Conservation (phyloP, 805 yeast species). For the Kodamaea leandrae region DNA sequence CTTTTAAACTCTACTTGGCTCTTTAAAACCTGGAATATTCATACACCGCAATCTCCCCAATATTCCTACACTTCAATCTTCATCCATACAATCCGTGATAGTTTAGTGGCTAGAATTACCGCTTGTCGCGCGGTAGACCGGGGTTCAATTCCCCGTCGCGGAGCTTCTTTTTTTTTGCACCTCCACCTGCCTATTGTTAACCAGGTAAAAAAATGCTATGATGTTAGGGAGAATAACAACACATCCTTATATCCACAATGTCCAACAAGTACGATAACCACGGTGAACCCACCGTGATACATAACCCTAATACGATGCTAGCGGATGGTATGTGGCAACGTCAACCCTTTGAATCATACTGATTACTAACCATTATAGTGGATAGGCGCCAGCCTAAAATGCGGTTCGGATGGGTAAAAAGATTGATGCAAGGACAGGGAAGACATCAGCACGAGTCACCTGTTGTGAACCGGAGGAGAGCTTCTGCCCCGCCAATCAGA, state of each 20-base stretch:
- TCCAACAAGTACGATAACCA: no score
- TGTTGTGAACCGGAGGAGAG: background rate
- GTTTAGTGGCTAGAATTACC: conserved; percentile 9
- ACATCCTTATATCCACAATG: no score
- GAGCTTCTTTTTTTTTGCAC: conserved; percentile 6
- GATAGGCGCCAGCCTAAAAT: conserved; percentile 26
- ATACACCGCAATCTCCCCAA: background rate
- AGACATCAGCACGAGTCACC: conserved; percentile 15
- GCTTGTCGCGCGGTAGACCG: conserved; percentile 10
- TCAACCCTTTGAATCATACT: no score
- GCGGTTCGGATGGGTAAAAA: conserved; percentile 40
- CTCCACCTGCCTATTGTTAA: no score
- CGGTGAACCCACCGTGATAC: background rate
- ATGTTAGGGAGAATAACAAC: no score
- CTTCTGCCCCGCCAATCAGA: background rate
- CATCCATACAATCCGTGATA: background rate
- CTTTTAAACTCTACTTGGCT: no score
- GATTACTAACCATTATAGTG: conserved; percentile 5
- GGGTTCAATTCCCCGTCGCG: conserved; percentile 10
- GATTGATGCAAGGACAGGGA: conserved; percentile 38
- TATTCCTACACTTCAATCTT: background rate
- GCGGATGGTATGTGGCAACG: background rate
- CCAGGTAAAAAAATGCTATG: no score
- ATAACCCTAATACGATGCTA: background rate
- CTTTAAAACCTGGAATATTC: background rate